Base-by-base conservation (phyloP, 176 grass and related monocot genomes). In the Zea mays region DNA sequence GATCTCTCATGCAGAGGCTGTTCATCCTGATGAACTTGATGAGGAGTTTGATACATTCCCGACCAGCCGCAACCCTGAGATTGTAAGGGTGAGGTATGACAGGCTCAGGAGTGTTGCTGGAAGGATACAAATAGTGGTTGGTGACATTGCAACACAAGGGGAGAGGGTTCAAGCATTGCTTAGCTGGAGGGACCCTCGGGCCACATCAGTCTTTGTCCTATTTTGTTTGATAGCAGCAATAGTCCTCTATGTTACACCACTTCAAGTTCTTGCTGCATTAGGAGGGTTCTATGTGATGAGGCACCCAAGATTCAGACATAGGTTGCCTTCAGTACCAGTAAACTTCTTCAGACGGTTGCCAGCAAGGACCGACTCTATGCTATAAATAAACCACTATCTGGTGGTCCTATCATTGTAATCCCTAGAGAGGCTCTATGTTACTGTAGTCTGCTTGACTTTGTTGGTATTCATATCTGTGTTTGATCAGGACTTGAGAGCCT, bases 11-110 rank as follows among this genome's bases (percentile, higher is more conserved):
- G 96, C 96, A 2, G 96, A 99, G 51, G 85, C 87, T 27, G 90
- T 90, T 68, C 87, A 90, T 50, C 85, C 87, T 36, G 96, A 99
- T 83, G 96, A 99, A 80, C 90, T 95, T 19, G 90, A 95, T 3
- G 92, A 99, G 54, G 96, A 99, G 81, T 99, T 99, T 0, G 92
- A 99, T 61, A 89, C 90, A 47, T 99, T 95, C 75, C 96, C 96
- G 16, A 89, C 85, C 54, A 87, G 75, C 72, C 66, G 86, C 71
- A 82, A 76, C 36, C 63, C 79, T 35, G 96, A 95, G 15, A 10
- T 95, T 44, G 78, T 99, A 42, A 84, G 83, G 61, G 81, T 90
- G 84, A 88, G 96, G 72, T 99, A 95, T 60, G 92, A 99, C 72
- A 89, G 92, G 77, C 56, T 99, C 68, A 99, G 96, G 87, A 96